Evolutionary conservation across 2,329 filamentous ascomycete species (phyloP), one percentile per base, ranked within the genome.

Genomic region (Aureobasidium namibiae): DNA sequence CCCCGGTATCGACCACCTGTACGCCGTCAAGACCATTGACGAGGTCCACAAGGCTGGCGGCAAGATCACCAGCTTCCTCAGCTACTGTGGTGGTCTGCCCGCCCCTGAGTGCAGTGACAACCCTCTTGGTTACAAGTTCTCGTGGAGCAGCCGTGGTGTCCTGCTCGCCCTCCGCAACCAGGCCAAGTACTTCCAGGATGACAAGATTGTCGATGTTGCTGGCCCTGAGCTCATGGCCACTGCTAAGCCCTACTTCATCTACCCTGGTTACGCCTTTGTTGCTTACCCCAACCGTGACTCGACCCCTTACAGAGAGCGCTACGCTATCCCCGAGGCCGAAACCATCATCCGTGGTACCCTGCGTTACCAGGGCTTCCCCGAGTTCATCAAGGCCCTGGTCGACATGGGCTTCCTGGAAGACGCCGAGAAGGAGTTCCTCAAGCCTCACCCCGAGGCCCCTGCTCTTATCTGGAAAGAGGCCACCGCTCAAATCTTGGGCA

Each of bases 231-330:
- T 96, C 62, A 97, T 96, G 92, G 86, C 78, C 62, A 83, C 82
- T 52, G 90, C 92, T 41, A 92, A 95, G 81, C 89, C 90, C 52
- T 96, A 95, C 82, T 85, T 82, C 75, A 94, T 92, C 78, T 95
- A 91, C 78, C 88, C 89, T 36, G 89, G 90, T 61, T 96, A 86
- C 73, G 86, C 88, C 54, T 92, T 95, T 67, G 91, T 96, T 66
- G 90, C 88, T 42, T 97, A 97, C 77, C 88, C 89, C 60, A 97
- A 97, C 84, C 82, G 92, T 67, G 92, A 97, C 76, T 92, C 86
- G 21, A 94, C 89, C 16, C 80, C 83, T 9, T 97, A 94, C 84
- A 86, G 85, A 70, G 87, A 95, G 80, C 85, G 89, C 63, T 96
- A 96, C 82, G 77, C 84, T 74, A 96, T 96, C 69, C 91, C 92